Conservation (phyloP, 2,329 filamentous ascomycete genomes). For the Aspergillus luchuensis region DNA sequence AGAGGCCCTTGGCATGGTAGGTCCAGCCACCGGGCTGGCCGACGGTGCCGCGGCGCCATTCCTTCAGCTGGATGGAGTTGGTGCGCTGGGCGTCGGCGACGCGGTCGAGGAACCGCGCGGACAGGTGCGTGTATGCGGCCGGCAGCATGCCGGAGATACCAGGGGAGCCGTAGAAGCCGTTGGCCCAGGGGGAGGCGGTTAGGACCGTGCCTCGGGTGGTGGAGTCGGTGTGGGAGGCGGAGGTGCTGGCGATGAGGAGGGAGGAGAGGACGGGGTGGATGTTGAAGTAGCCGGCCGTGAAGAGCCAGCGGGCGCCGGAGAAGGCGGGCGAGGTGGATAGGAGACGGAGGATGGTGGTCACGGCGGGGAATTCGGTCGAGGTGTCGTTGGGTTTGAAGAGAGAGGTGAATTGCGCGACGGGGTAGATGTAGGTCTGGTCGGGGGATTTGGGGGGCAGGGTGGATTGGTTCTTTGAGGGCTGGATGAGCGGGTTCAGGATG, state of each 20-base stretch:
- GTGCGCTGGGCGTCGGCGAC: slow-evolving; percentile 57
- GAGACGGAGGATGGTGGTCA: slow-evolving; percentile 71
- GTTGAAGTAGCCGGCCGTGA: slow-evolving; percentile 98
- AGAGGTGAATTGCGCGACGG: slow-evolving; percentile 84
- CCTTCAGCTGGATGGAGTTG: slow-evolving; percentile 70
- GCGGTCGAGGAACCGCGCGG: slow-evolving; percentile 73
- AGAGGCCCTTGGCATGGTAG: slow-evolving; percentile 95
- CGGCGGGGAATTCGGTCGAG: slow-evolving; percentile 84
- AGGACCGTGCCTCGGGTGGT: slow-evolving; percentile 73
- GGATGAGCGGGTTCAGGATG: slow-evolving; percentile 67
- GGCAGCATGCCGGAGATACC: slow-evolving; percentile 90
- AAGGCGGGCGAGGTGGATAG: slow-evolving; percentile 64
- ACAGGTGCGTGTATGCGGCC: slow-evolving; percentile 86
- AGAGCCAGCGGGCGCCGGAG: slow-evolving; percentile 79
- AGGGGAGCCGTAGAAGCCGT: slow-evolving; percentile 88
- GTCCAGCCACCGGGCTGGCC: slow-evolving; percentile 87
- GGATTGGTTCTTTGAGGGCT: slow-evolving; percentile 46
- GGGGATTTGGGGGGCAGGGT: slow-evolving; percentile 33
- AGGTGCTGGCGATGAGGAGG: slow-evolving; percentile 72
- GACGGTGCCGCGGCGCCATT: slow-evolving; percentile 84
- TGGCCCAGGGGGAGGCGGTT: slow-evolving; percentile 88
- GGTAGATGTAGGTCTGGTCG: slow-evolving; percentile 76
- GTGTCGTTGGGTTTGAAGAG: slow-evolving; percentile 70
- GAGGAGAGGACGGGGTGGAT: slow-evolving; percentile 81
- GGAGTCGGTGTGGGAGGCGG: slow-evolving; percentile 32